These are phyloP conservation scores for Hanseniaspora sp. DNA, from an alignment of 1,139 yeast genomes.

Conservation along the genomic window DNA sequence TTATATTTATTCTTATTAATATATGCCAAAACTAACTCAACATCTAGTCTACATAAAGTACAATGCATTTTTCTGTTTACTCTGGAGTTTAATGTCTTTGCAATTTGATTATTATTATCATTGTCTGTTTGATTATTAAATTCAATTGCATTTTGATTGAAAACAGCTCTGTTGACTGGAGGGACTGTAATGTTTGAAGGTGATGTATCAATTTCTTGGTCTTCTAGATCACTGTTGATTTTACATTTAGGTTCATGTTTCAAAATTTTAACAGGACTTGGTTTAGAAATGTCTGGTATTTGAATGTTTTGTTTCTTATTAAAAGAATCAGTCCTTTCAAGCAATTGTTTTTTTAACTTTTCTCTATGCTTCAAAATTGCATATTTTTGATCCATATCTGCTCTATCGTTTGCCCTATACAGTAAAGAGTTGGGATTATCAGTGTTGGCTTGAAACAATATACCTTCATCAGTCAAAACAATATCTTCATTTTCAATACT, in stretches of 20 bases:
- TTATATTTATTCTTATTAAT: background rate
- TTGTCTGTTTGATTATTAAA: background rate
- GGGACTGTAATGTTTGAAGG: background rate
- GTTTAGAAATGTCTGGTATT: background rate
- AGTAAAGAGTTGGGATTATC: no score
- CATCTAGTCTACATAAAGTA: slow-evolving; percentile 5
- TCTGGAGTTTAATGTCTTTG: background rate
- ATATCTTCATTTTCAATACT: background rate
- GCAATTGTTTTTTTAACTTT: background rate
- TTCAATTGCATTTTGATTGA: background rate
- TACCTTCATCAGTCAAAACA: no score
- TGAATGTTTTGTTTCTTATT: no score
- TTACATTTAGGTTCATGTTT: background rate
- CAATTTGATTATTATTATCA: background rate
- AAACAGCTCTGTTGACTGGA: background rate
- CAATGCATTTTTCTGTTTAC: slow-evolving; percentile 8
- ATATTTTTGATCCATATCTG: no score
- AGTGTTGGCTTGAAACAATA: no score
- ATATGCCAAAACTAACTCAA: slow-evolving; percentile 10
- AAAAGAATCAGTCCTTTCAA: background rate
- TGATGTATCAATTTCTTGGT: background rate
- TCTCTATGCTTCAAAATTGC: background rate
- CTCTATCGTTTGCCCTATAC: no score
- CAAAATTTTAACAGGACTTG: background rate
- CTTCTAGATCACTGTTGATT: no score